Base-by-base conservation (phyloP, 2,329 filamentous ascomycete species). In the Aspergillus transmontanensis region DNA sequence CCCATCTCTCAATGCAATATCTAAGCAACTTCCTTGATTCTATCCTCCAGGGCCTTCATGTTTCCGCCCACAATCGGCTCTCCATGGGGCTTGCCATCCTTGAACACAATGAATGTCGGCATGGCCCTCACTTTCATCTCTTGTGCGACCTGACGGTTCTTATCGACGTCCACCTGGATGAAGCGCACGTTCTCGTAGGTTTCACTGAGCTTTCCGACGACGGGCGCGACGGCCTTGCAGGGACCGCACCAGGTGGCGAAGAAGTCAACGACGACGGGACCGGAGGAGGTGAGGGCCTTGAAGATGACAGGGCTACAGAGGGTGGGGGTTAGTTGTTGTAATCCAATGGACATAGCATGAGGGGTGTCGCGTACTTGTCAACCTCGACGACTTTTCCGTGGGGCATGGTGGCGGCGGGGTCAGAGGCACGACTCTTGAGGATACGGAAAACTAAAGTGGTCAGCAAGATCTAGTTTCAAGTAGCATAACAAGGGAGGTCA, bases 231-330 rank as follows among this genome's bases (percentile, higher is more conserved):
- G 39, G 81, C 78, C 70, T 84, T 84, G 79, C 85, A 87, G 32
- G 85, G 85, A 2, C 84, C 84, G 72, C 85, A 86, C 84, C 85
- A 87, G 66, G 82, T 81, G 16, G 83, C 83, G 72, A 82, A 83
- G 79, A 83, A 84, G 73, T 85, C 83, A 71, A 83, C 78, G 60
- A 85, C 77, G 60, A 81, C 79, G 67, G 92, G 81, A 30, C 75
- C 78, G 67, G 84, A 76, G 61, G 83, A 79, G 60, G 79, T 77
- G 63, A 72, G 58, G 60, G 85, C 85, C 43, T 80, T 78, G 68
- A 88, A 82, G 77, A 87, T 92, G 60, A 87, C 87, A 53, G 82
- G 76, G 76, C 85, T 87, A 70, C 6, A 30, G 5, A 23, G 19
- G 2, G 1, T 14, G 30, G 48, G 19, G 12, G 6, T 51, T 41